A percentile compares a stretch with the other conserved stretches of the same genome.
These are phyloP conservation scores for Calonectria honghensis DNA, from an alignment of 2,329 filamentous ascomycete species.

Conservation along the genomic window DNA sequence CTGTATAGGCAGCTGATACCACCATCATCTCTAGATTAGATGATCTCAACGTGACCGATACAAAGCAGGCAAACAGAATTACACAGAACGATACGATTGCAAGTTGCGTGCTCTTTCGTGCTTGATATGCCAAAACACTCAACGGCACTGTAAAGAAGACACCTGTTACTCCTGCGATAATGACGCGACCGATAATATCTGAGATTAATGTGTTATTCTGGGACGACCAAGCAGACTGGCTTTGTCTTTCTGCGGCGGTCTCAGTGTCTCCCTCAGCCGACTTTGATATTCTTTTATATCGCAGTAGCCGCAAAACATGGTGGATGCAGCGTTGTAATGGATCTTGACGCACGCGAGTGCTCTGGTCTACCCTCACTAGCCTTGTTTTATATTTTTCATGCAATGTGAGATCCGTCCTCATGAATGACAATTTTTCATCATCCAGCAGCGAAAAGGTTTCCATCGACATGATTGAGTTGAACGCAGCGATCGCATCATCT, in stretches of 20 bases:
- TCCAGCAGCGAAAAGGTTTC: constrained; percentile 51
- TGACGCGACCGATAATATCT: neutral
- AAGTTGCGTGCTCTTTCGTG: neutral
- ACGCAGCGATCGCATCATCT: constrained; percentile 52
- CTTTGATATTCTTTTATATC: neutral
- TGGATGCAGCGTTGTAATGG: neutral
- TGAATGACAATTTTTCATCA: constrained; percentile 42
- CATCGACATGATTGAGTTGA: constrained; percentile 53
- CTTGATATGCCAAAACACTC: neutral
- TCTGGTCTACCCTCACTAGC: constrained; percentile 1
- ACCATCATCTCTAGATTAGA: constrained; percentile 19
- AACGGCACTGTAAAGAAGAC: constrained; percentile 1
- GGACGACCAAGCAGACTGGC: neutral
- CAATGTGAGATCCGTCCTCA: constrained; percentile 34
- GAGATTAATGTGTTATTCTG: constrained; percentile 9
- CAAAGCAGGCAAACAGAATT: constrained; percentile 2
- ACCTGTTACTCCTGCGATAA: neutral
- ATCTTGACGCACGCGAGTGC: constrained; percentile 4
- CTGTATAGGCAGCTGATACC: constrained; percentile 3
- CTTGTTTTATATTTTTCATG: constrained; percentile 15
- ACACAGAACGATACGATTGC: neutral
- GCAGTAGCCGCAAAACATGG: neutral
- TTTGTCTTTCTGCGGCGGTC: too few relatives aligned
- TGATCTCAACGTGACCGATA: neutral
- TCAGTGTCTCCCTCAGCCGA: neutral